Percentiles rank a stretch among this genome's conserved stretches.
Evolutionary conservation across 2,329 filamentous ascomycete genomes (phyloP).

Genomic region (Saccharata proteae): DNA sequence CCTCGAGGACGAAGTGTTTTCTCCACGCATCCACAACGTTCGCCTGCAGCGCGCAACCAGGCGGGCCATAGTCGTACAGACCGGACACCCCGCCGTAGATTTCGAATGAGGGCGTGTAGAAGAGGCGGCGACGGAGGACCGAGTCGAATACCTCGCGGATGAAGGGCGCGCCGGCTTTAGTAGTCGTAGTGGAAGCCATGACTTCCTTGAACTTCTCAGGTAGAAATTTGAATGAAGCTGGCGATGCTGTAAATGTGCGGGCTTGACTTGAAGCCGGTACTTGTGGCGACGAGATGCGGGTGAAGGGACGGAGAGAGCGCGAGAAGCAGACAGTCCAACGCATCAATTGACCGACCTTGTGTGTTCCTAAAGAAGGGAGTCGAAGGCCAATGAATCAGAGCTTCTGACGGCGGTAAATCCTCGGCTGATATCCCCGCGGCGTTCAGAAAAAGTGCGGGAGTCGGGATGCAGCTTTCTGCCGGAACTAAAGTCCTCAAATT

Average conservation of each 20-base stretch:
- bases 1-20: constrained; percentile 83
- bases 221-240: constrained; percentile 17
- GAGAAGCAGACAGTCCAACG: no score
- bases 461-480: no score
- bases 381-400: no score
- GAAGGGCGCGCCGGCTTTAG: constrained; percentile 74
- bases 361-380: no score
- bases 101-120: constrained; percentile 92
- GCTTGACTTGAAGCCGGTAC: no score
- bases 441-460: no score
- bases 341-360: no score
- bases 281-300: no score
- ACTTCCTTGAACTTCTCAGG: constrained; percentile 14
- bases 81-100: constrained; percentile 84
- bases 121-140: constrained; percentile 52
- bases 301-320: constrained; percentile 17
- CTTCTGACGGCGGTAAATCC: no score
- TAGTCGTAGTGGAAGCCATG: constrained; percentile 48
- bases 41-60: constrained; percentile 73
- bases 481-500: no score
- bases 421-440: no score
- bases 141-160: constrained; percentile 73
- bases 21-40: constrained; percentile 84
- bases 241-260: constrained; percentile 23
- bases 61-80: constrained; percentile 87